Base-by-base conservation (phyloP, 345 rosid genomes). In the Bruguiera gymnorhiza region DNA sequence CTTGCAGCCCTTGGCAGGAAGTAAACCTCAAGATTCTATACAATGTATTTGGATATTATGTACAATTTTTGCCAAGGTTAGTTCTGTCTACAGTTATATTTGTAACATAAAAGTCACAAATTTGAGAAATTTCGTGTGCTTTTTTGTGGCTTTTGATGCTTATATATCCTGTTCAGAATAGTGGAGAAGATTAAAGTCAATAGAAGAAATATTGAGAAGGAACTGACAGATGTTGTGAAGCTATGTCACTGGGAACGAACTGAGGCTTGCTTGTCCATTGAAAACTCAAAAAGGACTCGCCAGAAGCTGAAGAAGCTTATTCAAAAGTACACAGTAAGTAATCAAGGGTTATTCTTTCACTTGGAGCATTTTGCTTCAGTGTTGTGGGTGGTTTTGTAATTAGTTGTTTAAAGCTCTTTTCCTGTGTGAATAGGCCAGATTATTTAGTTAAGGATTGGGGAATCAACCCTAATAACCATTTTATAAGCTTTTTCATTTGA, bases 21-120 rank as follows among this genome's bases (percentile, higher is more conserved):
- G 83, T 74, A 74, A 87, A 78, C 70, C 62, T 87, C 77, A 83
- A 78, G 73, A 86, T 92, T 59, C 76, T 93, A 65, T 95, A 89
- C 89, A 95, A 95, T 75, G 53, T 85, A 43, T 89, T 86, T 78
- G 99, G 99, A 59, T 86, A 86, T 83, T 88, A 89, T 69, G 76
- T 87, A 70, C 99, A 95, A 75, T 86, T 87, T 78, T 88, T 89
- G 80, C 97, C 99, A 5, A 66, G 73, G 98, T 91, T 76, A 88
- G 90, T 78, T 75, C 54, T 51, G 2, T 58, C 37, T n/a, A 21
- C 8, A 52, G 26, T 67, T 61, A 4, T 34, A 30, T 51, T 60
- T n/a, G 26, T 30, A 60, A 3, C 66, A 31, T 53, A 36, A 62
- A 23, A 67, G 16, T 69, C 52, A n/a, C 50, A 43, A 16, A 63